These are phyloP conservation scores for Cercospora citrullina DNA, from an alignment of 2,329 filamentous ascomycete genomes.

Conservation along the genomic window DNA sequence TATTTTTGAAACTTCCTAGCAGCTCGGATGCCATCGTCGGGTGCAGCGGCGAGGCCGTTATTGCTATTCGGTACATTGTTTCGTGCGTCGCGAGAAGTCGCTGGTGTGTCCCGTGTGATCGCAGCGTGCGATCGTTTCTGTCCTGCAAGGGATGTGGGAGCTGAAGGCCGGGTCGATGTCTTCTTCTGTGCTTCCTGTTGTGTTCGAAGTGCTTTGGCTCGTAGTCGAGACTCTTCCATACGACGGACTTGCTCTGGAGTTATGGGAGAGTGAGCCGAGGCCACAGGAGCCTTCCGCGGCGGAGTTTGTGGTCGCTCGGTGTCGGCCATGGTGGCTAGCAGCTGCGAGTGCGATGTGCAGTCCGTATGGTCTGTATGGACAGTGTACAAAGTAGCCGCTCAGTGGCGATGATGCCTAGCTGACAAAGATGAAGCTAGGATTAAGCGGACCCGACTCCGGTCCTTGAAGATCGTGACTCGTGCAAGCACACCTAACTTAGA, in stretches of 20 bases:
- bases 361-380: background rate
- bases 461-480: background rate
- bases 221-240: constrained; percentile 80
- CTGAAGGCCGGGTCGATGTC: constrained; percentile 25
- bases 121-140: constrained; percentile 72
- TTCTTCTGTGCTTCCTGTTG: constrained; percentile 63
- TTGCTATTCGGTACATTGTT: constrained; percentile 42
- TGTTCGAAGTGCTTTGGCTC: constrained; percentile 81
- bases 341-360: background rate
- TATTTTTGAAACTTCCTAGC: constrained; percentile 89
- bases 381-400: background rate
- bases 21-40: constrained; percentile 63
- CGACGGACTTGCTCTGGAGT: constrained; percentile 63
- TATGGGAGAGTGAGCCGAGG: constrained; percentile 48
- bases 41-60: constrained; percentile 38
- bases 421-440: background rate
- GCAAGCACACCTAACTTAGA: too few species aligned
- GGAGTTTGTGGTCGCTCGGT: constrained; percentile 51
- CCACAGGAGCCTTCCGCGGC: constrained; percentile 43
- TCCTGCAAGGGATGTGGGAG: constrained; percentile 48
- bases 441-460: background rate
- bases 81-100: constrained; percentile 68
- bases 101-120: constrained; percentile 54
- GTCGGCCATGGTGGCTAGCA: constrained; percentile 32
- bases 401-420: constrained; percentile 14